phyloP scores from a whole-genome alignment of 164 flowering plant species.

The Annona cherimola region DNA sequence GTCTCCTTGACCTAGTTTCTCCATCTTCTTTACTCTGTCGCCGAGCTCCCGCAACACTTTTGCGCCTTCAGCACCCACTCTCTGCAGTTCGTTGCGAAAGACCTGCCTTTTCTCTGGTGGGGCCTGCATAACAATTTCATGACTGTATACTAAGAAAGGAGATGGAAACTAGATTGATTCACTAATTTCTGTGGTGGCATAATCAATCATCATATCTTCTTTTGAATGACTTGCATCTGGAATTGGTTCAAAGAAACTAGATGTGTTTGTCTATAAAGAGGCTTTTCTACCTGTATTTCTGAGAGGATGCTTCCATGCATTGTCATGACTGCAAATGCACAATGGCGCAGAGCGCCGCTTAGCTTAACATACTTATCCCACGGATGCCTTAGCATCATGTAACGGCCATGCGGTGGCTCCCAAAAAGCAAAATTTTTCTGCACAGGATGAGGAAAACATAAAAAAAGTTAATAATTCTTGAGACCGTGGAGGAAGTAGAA shows the following conservation, averaged over 20 bases:
- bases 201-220: too few species aligned
- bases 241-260: neutral
- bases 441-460: slow-evolving; percentile 8
- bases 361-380: slow-evolving; percentile 73
- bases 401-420: slow-evolving; percentile 97
- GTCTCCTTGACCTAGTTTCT: slow-evolving; percentile 44
- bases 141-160: neutral
- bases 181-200: too few species aligned
- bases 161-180: too few species aligned
- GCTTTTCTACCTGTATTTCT: slow-evolving; percentile 77
- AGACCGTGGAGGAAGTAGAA: neutral
- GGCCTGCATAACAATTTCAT: slow-evolving; percentile 35
- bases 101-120: slow-evolving; percentile 68
- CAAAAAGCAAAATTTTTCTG: slow-evolving; percentile 77
- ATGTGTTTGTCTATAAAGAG: neutral
- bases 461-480: neutral
- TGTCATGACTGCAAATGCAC: slow-evolving; percentile 95
- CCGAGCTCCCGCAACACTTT: slow-evolving; percentile 73
- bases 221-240: neutral
- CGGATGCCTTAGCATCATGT: slow-evolving; percentile 57
- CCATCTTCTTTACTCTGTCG: slow-evolving; percentile 69
- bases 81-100: slow-evolving; percentile 55
- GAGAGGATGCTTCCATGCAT: slow-evolving; percentile 91
- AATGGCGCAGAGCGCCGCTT: slow-evolving; percentile 80
- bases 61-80: slow-evolving; percentile 77